Percentiles rank a stretch among this genome's conserved stretches.
Conservation (phyloP, 306 rosid species). For the Quercus dentata region DNA sequence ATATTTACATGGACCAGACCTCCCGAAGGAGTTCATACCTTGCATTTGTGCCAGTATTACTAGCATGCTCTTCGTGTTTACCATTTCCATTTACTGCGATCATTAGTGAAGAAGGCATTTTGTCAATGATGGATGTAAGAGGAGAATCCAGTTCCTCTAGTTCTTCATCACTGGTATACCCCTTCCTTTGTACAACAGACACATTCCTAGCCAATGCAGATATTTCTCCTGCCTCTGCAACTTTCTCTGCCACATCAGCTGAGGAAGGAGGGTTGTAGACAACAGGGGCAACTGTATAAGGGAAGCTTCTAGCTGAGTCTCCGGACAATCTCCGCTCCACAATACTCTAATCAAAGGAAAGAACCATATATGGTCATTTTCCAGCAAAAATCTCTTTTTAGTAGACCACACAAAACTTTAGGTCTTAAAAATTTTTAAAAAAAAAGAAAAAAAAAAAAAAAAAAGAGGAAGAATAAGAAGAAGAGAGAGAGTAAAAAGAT, state of each 20-base stretch:
- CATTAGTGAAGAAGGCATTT: slow-evolving; percentile 44
- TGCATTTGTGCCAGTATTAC: slow-evolving; percentile 34
- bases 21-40: slow-evolving; percentile 93
- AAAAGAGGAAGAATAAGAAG: no score
- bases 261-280: slow-evolving; percentile 60
- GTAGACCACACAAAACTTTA: background rate
- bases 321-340: slow-evolving; percentile 57
- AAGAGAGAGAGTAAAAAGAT: no score
- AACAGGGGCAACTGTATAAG: slow-evolving; percentile 65
- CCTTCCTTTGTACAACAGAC: slow-evolving; percentile 68
- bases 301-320: slow-evolving; percentile 57
- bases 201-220: slow-evolving; percentile 55
- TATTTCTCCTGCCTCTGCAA: slow-evolving; percentile 68
- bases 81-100: slow-evolving; percentile 37
- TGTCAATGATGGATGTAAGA: slow-evolving; percentile 59
- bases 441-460: background rate
- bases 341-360: slow-evolving; percentile 41
- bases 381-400: background rate
- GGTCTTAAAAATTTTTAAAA: background rate
- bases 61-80: slow-evolving; percentile 32
- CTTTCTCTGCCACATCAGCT: slow-evolving; percentile 68
- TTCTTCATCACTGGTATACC: slow-evolving; percentile 93
- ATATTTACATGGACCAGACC: slow-evolving; percentile 66
- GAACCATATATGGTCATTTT: background rate
- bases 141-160: slow-evolving; percentile 89